These are phyloP conservation scores for Solanum piurae DNA, from an alignment of 257 asterid genomes.

Conservation along the genomic window DNA sequence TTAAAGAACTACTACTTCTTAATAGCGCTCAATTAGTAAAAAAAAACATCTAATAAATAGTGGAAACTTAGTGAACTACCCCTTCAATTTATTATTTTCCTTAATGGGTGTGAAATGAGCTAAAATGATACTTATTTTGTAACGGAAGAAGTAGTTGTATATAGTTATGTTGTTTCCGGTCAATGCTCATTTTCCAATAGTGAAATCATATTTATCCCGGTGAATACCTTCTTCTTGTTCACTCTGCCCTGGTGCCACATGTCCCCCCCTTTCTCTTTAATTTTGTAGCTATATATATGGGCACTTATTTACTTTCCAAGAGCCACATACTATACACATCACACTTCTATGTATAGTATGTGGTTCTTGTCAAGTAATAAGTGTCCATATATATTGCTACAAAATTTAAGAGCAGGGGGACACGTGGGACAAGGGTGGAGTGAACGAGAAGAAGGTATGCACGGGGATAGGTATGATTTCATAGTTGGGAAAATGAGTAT, in stretches of 20 bases:
- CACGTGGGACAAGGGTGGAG: constrained; percentile 52
- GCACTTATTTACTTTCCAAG: not conserved
- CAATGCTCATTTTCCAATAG: constrained; percentile 37
- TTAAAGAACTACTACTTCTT: not conserved
- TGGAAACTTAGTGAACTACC: not conserved
- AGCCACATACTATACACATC: not conserved
- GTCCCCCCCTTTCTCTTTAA: not conserved
- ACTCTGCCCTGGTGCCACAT: not conserved
- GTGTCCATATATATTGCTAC: constrained; percentile 23
- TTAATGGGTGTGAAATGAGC: too few species aligned
- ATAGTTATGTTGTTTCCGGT: constrained; percentile 6
- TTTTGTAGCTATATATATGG: too few species aligned
- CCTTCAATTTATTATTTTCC: too few species aligned
- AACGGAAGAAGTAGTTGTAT: not conserved
- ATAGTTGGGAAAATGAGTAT: constrained; percentile 37
- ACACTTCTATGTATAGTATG: not conserved
- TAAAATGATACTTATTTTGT: not conserved
- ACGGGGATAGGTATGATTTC: constrained; percentile 26
- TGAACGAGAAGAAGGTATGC: constrained; percentile 47
- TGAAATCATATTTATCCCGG: constrained; percentile 28
- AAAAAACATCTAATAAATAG: not conserved
- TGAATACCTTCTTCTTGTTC: constrained; percentile 47
- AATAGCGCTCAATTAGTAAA: not conserved
- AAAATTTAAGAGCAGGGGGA: not conserved
- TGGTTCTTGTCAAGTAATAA: constrained; percentile 3